Base-by-base conservation (phyloP, 2,329 filamentous ascomycete genomes). In the Neoscytalidium dimidiatum region DNA sequence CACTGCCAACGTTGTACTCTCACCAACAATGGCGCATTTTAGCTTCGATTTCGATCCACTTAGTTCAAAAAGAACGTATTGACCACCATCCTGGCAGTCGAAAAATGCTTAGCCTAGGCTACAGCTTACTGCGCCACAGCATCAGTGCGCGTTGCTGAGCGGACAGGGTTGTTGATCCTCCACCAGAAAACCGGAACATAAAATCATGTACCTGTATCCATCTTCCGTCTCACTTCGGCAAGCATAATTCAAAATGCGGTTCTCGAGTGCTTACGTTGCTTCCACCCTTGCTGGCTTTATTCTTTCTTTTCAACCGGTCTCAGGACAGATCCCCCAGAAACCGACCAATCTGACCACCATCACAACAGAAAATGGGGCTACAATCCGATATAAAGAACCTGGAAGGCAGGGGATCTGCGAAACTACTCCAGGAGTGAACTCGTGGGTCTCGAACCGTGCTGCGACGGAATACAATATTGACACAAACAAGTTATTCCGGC, bases 351-450 rank as follows among this genome's bases (percentile, higher is more conserved):
- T 81, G 38, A 80, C 72, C 64, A 79, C 77, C 6, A 75, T 82
- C 58, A 74, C 67, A 29, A 73, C 76, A 1, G 79, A 79, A 7
- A 73, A 71, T 4, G 78, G 79, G 23, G 75, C 76, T 17, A 77
- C 72, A 21, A 78, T 83, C 46, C 75, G 79, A 1, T 83, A 82
- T 33, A 65, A 81, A 68, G 75, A 83, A 70, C 82, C 83, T 6
- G 80, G 78, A 3, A 74, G 75, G 33, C 71, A 71, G 7, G 82
- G 49, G 77, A 83, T 74, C 61, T 87, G 66, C 77, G 83, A 73
- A 67, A 75, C 71, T 21, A 73, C 65, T 11, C 68, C 71, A 19
- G 75, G 74, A 11, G 75, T 77, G 13, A 72, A 76, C 61, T 74
- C 75, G 53, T 77, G 76, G 69, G 52, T 41, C 3, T 6, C 2